A percentile compares a stretch with the other conserved stretches of the same genome.
Evolutionary conservation across 1,139 yeast species (phyloP).

Genomic region (Pichia sp.): DNA sequence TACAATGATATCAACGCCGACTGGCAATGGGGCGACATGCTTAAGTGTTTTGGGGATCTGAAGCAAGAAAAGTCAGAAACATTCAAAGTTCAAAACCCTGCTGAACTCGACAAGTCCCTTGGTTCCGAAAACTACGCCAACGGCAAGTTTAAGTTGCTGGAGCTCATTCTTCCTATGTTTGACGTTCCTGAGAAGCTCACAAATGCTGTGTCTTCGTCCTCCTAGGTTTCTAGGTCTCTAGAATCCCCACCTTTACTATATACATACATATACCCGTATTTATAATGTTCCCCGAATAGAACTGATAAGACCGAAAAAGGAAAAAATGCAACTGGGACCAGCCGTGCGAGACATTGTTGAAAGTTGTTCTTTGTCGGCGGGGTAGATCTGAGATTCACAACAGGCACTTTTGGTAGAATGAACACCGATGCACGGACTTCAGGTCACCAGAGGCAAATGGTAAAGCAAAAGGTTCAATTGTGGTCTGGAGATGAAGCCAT

Average conservation of each 20-base stretch:
- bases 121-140: conserved; percentile 29
- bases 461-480: no score
- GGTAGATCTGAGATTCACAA: no score
- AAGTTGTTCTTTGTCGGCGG: background rate
- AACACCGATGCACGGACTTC: no score
- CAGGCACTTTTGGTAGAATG: no score
- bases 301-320: no score
- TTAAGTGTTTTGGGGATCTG: conserved; percentile 66
- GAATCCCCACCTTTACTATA: background rate
- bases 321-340: background rate
- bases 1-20: conserved; percentile 74
- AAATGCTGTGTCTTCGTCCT: background rate
- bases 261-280: conserved; percentile 39
- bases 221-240: background rate
- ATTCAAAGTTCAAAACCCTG: conserved; percentile 28
- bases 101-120: conserved; percentile 38
- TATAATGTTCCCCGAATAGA: conserved; percentile 18
- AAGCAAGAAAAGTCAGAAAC: conserved; percentile 33
- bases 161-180: conserved; percentile 51
- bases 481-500: background rate
- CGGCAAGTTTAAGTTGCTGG: conserved; percentile 48
- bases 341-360: background rate
- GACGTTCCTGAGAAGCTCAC: conserved; percentile 53
- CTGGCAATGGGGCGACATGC: conserved; percentile 74
- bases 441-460: no score